Evolutionary conservation across 345 rosid genomes (phyloP).

Genomic region (Arabidopsis suecica): DNA sequence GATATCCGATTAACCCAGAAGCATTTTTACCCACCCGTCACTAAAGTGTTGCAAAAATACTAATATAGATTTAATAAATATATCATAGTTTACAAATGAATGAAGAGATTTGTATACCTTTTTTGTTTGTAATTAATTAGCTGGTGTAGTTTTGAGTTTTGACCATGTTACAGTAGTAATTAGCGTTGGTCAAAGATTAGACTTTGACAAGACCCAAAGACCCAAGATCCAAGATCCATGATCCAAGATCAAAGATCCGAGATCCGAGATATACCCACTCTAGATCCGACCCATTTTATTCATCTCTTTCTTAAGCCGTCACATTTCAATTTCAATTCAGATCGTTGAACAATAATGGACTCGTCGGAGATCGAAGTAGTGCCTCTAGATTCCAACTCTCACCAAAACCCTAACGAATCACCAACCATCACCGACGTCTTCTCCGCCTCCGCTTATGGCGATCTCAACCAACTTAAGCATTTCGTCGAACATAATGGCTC

Average conservation of each 20-base stretch:
- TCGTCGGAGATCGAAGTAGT: constrained; percentile 72
- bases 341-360: constrained; percentile 49
- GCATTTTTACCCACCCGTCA: too few species aligned
- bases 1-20: too few species aligned
- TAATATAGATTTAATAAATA: too few species aligned
- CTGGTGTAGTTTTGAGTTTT: too few species aligned
- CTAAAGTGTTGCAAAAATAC: too few species aligned
- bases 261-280: not conserved
- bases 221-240: not conserved
- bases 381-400: constrained; percentile 46
- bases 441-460: constrained; percentile 86
- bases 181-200: too few species aligned
- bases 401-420: constrained; percentile 40
- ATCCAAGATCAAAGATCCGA: not conserved
- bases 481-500: constrained; percentile 70
- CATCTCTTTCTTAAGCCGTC: not conserved
- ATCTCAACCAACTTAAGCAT: constrained; percentile 62
- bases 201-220: too few species aligned
- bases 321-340: not conserved
- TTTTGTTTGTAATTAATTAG: too few species aligned
- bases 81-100: too few species aligned
- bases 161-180: too few species aligned
- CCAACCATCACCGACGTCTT: constrained; percentile 56
- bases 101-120: too few species aligned
- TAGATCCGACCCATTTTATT: not conserved